Evolutionary conservation across 371 early-diverging fungal genomes (phyloP), one percentile per base, ranked within the genome.

Genomic region (Thermomucor indicae-seudaticae): DNA sequence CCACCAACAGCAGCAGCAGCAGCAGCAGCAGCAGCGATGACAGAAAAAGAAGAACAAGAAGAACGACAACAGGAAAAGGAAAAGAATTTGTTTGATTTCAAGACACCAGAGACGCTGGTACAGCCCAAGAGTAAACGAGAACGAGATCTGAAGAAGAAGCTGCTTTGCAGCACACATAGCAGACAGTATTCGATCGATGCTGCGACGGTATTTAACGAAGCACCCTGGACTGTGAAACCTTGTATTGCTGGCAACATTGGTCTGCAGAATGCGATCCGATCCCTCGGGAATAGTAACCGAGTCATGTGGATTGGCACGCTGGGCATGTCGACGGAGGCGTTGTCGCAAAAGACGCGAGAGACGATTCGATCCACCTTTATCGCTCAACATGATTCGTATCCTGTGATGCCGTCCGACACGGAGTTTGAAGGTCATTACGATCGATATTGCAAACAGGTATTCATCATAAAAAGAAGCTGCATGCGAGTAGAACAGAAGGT

Each of bases 371-470:
- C 70, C 47, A 74, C 78, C 42, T 80, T 93, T 28, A 72, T 75
- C 20, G 57, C 63, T 30, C 67, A 81, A 30, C 75, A 88, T 55
- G 73, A 82, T 55, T 79, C 80, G 7, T 74, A 86, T 46, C 95
- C 97, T 2, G 90, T 99, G 29, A 86, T 93, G 75, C 75, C 95
- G n/a, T 75, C 83, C 28, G 89, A 88, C 43, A 63, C 75, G 38
- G 81, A 87, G 31, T 89, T 93, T 64, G 78, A 86, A 39, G 89
- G 86, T 17, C 94, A 88, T 77, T 93, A 91, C 72, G 91, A 91
- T 64, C 92, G 85, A 59, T 97, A 86, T 67, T 96, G 92, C 84
- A 98, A 94, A 79, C 92, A 90, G 72, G 77, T 73, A 42, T 6
- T 29, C 35, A 57, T 23, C 29, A 44, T 35, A 37, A 47, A 43